Conservation (phyloP, 106 monocot genomes). For the Hemerocallis citrina region DNA sequence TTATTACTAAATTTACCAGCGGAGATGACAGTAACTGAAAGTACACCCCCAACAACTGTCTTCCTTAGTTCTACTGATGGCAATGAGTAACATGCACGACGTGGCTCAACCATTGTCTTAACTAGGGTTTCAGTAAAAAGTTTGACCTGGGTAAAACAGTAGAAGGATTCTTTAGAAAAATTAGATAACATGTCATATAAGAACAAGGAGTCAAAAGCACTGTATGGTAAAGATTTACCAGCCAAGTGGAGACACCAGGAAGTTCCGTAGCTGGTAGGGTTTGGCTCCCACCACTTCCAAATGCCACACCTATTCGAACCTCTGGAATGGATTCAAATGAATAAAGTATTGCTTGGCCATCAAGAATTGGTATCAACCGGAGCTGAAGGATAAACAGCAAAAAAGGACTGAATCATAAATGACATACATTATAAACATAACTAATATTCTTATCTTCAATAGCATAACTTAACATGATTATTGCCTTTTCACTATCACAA, state of each 20-base stretch:
- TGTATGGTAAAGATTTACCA: slow-evolving; percentile 39
- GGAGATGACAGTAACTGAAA: slow-evolving; percentile 72
- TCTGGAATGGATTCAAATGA: slow-evolving; percentile 94
- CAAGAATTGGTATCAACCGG: slow-evolving; percentile 74
- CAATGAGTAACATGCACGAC: slow-evolving; percentile 72
- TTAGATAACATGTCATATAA: neutral
- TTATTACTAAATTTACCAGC: slow-evolving; percentile 43
- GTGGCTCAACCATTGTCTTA: slow-evolving; percentile 87
- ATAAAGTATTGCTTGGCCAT: slow-evolving; percentile 87
- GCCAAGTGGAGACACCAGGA: slow-evolving; percentile 87
- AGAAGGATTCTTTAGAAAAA: neutral
- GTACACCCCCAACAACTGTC: slow-evolving; percentile 52
- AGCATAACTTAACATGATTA: no score
- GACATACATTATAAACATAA: neutral
- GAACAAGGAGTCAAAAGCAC: neutral
- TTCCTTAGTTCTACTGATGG: slow-evolving; percentile 62
- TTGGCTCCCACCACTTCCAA: slow-evolving; percentile 80
- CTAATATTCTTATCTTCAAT: no score
- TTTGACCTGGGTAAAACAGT: slow-evolving; percentile 47
- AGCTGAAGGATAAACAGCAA: slow-evolving; percentile 38
- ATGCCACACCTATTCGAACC: slow-evolving; percentile 74
- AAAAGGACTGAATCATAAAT: neutral
- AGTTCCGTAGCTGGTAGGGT: slow-evolving; percentile 86
- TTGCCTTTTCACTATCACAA: no score
- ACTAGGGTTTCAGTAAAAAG: slow-evolving; percentile 74